Base-by-base conservation (phyloP, 495 filamentous ascomycete species). In the Podospora conica region DNA sequence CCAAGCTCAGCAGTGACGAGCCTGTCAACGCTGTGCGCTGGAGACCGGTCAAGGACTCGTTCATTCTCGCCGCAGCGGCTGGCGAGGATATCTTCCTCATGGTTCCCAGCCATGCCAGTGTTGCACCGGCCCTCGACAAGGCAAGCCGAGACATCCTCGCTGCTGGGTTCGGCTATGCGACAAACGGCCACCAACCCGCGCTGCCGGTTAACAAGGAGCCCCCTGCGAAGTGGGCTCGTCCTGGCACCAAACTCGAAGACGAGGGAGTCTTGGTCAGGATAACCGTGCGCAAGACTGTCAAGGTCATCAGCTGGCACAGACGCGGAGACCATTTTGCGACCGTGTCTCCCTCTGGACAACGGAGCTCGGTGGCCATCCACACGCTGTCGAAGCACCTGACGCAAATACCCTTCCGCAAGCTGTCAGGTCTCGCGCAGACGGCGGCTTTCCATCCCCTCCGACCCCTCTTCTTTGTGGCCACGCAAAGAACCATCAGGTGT, bases 311-410 rank as follows among this genome's bases (percentile, higher is more conserved):
- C 70, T 98, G 92, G 92, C 95, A 98, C 79, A 87, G 95, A 65
- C 87, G 90, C 67, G 95, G 95, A 69, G 93, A 97, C 75, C 96
- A 97, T 81, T 90, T 98, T 75, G 85, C 92, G 67, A 97, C 93
- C 8, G 91, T 97, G 55, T 96, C 92, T 58, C 93, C 95, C 60
- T 74, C 81, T 66, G 83, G 91, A 67, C 82, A 94, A 78, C 80
- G 88, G 76, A 79, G 87, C 81, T 91, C 96, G n/a, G 90, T 98
- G 57, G 87, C 92, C 28, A 97, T 98, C 73, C 95, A 98, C 81
- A 96, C 93, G 1, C 80, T 98, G 68, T 93, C 91, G 55, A 96
- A 94, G 75, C 95, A 98, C 80, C 83, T 91, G 27, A 96, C 95
- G 0, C 96, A 98, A 76, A 88, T 91, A 70, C 95, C 95, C 57